Percentiles rank a stretch among this genome's conserved stretches.
Conservation (phyloP, 1,284 basidiomycete species). For the Dichomitus squalens region DNA sequence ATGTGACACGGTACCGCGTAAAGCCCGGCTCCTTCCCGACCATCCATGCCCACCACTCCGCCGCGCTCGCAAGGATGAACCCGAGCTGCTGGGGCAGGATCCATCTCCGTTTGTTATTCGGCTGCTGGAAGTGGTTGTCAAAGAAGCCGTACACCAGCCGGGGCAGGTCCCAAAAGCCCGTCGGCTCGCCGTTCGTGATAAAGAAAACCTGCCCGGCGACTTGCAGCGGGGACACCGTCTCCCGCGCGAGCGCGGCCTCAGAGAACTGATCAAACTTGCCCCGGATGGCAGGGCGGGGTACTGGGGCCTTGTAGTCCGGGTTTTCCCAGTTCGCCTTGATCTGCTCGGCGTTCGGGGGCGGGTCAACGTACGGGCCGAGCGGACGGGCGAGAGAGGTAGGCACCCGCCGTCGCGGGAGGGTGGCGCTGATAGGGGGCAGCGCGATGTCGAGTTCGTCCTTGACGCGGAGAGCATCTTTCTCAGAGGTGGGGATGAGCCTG, state of each 20-base stretch:
- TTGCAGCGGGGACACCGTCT: slow-evolving; percentile 56
- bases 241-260: slow-evolving; percentile 51
- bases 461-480: slow-evolving; percentile 44
- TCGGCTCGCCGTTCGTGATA: slow-evolving; percentile 96
- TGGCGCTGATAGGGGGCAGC: slow-evolving; percentile 67
- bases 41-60: slow-evolving; percentile 79
- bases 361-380: slow-evolving; percentile 75
- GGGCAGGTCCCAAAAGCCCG: slow-evolving; percentile 96
- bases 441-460: slow-evolving; percentile 46
- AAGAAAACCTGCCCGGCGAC: slow-evolving; percentile 96
- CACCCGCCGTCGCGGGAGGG: slow-evolving; percentile 54
- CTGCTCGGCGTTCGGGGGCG: slow-evolving; percentile 57
- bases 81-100: slow-evolving; percentile 72
- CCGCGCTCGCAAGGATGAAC: slow-evolving; percentile 67
- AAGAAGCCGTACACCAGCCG: slow-evolving; percentile 85
- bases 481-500: slow-evolving; percentile 59
- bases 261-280: slow-evolving; percentile 77
- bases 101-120: slow-evolving; percentile 29
- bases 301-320: slow-evolving; percentile 45
- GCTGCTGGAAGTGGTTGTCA: slow-evolving; percentile 47
- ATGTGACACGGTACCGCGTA: slow-evolving; percentile 86
- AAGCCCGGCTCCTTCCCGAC: slow-evolving; percentile 86
- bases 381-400: slow-evolving; percentile 82
- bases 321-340: slow-evolving; percentile 64
- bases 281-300: slow-evolving; percentile 65